Evolutionary conservation across 768 basidiomycete species (phyloP), one percentile per base, ranked within the genome.

Genomic region (Udeniomyces megalosporus): DNA sequence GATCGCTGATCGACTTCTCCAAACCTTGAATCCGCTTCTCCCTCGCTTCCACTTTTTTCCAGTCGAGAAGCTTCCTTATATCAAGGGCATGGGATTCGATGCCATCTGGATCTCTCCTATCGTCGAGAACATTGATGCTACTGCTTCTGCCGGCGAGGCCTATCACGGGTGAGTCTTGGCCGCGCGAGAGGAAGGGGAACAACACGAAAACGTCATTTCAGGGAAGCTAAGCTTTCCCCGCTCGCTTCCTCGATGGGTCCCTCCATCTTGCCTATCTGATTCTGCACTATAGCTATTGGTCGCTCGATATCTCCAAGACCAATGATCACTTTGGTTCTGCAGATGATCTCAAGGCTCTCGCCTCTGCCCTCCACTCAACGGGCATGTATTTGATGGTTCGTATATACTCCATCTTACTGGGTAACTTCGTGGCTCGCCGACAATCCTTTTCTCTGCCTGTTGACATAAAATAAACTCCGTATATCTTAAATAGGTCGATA

Each of bases 401-500:
- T 59, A 1, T 47, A 7, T 4, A 34, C 3, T 10, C 38, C 4
- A 14, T 8, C 15, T 55, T n/a, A n/a, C n/a, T n/a, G n/a, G n/a
- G n/a, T n/a, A 24, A 56, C 32, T 17, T 56, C 24, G 54, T 35
- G 22, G 26, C 20, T 24, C 17, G 10, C 17, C 38, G 38, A 42
- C 38, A 8, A 8, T 8, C 38, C 38, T 42, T 42, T 42, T 42
- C 10, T 42, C 17, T 8, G 38, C 8, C 38, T 8, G 10, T 42
- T 42, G 38, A 8, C 38, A 42, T 17, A 8, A 17, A 8, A 42
- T 42, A 35, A 8, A 4, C 38, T 15, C 34, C n/a, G 14, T 60
- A 14, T 38, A 26, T 4, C 8, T 12, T 29, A 34, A 24, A 4
- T 45, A 52, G 86, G 81, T 89, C 49, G 87, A 90, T 69, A 74